Conservation (phyloP, 225 moss, liverwort and hornwort species). For the Bryoerythrophyllum caledonicum region DNA sequence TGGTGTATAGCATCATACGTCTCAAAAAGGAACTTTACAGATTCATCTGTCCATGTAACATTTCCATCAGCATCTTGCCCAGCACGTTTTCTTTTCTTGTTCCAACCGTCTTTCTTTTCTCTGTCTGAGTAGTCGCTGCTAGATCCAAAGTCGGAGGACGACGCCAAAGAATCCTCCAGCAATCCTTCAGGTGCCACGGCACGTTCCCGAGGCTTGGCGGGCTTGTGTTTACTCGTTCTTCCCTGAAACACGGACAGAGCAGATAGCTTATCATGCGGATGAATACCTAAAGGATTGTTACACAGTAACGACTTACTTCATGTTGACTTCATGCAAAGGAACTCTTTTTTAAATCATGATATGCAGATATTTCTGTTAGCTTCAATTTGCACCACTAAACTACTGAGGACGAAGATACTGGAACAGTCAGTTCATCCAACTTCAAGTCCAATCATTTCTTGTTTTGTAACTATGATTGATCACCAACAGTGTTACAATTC, state of each 20-base stretch:
- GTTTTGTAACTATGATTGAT: too few relatives aligned
- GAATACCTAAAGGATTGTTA: background rate
- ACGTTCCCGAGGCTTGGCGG: slow-evolving; percentile 31
- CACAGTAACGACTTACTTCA: background rate
- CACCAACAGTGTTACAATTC: too few relatives aligned
- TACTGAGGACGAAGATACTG: background rate
- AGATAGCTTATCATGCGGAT: slow-evolving; percentile 1
- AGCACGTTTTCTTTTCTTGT: slow-evolving; percentile 56
- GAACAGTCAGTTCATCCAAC: too few relatives aligned
- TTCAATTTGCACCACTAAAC: slow-evolving; percentile 1
- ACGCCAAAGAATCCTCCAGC: slow-evolving; percentile 50
- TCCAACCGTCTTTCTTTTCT: slow-evolving; percentile 50
- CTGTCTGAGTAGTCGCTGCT: slow-evolving; percentile 58
- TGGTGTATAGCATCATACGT: slow-evolving; percentile 68
- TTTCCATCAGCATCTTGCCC: slow-evolving; percentile 68
- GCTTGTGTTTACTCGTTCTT: slow-evolving; percentile 40
- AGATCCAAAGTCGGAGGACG: slow-evolving; percentile 58
- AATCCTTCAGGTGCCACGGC: slow-evolving; percentile 36
- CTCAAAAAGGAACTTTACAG: slow-evolving; percentile 64
- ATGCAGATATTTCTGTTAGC: slow-evolving; percentile 4
- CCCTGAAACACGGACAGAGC: slow-evolving; percentile 24
- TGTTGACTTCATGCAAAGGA: background rate
- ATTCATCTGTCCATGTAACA: slow-evolving; percentile 69
- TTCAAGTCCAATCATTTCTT: too few relatives aligned
- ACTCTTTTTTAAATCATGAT: background rate